A percentile compares a stretch with the other conserved stretches of the same genome.
phyloP scores from a whole-genome alignment of 1,139 yeast species.

The Kodamaea suecica region DNA sequence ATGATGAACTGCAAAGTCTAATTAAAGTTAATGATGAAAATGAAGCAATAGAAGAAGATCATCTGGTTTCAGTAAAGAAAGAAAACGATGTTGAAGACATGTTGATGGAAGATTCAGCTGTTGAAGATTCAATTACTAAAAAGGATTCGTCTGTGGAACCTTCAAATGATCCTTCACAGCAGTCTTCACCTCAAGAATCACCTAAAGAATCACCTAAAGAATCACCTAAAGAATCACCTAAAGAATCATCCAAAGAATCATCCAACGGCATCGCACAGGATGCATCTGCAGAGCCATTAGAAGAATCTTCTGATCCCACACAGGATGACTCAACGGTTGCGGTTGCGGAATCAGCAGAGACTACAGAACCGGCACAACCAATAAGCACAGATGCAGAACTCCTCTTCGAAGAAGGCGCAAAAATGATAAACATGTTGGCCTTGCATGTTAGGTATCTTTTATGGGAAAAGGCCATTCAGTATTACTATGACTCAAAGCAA shows the following conservation, averaged over 20 bases:
- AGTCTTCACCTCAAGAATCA: too few relatives aligned
- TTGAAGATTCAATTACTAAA: too few relatives aligned
- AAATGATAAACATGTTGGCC: constrained; percentile 53
- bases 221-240: too few relatives aligned
- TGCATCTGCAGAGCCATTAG: too few relatives aligned
- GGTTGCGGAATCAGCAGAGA: too few relatives aligned
- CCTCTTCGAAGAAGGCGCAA: constrained; percentile 47
- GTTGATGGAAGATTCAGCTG: background rate
- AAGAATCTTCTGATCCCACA: too few relatives aligned
- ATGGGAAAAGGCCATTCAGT: constrained; percentile 73
- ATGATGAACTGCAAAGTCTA: background rate
- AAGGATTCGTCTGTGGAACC: too few relatives aligned
- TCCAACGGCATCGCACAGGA: too few relatives aligned
- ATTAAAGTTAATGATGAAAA: constrained; percentile 33
- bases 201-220: too few relatives aligned
- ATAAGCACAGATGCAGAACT: constrained; percentile 19
- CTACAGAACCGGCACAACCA: constrained; percentile 10
- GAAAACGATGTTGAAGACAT: background rate
- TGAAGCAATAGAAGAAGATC: constrained; percentile 28
- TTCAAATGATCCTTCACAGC: constrained; percentile 3
- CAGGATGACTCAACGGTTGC: too few relatives aligned
- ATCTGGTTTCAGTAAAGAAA: background rate
- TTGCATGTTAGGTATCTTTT: constrained; percentile 64
- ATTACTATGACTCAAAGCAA: constrained; percentile 33
- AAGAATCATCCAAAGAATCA: too few relatives aligned